These are phyloP conservation scores for Rhizodiscina lignyota DNA, from an alignment of 495 filamentous ascomycete species.

Conservation along the genomic window DNA sequence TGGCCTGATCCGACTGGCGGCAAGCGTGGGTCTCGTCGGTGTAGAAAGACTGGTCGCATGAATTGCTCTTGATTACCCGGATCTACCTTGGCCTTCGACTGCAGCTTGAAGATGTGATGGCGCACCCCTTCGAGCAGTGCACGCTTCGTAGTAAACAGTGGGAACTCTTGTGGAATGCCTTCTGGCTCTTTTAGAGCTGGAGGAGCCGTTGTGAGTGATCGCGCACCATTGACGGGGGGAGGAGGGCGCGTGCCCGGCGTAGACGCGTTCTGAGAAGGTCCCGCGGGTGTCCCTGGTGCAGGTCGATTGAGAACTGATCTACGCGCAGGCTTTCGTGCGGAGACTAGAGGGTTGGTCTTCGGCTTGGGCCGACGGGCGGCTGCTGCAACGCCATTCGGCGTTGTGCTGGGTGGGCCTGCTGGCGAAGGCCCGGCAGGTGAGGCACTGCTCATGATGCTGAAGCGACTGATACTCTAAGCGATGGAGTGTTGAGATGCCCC, in stretches of 20 bases:
- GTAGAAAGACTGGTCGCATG: slow-evolving; percentile 68
- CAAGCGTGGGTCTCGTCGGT: slow-evolving; percentile 75
- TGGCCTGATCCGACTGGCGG: slow-evolving; percentile 22
- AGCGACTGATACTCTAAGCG: too few species aligned
- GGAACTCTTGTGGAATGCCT: slow-evolving; percentile 42
- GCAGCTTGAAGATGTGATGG: slow-evolving; percentile 69
- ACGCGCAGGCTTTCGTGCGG: neutral
- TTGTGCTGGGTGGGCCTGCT: slow-evolving; percentile 5
- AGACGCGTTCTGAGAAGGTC: slow-evolving; percentile 5
- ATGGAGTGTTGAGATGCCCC: too few species aligned
- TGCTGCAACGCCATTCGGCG: slow-evolving; percentile 5
- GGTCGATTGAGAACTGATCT: neutral
- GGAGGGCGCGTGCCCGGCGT: too few species aligned
- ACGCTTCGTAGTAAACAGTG: slow-evolving; percentile 65
- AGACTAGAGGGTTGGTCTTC: neutral
- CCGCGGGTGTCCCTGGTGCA: neutral
- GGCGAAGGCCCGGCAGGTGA: slow-evolving; percentile 25
- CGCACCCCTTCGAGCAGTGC: slow-evolving; percentile 64
- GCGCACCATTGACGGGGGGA: too few species aligned
- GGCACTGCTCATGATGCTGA: slow-evolving; percentile 42
- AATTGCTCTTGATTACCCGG: slow-evolving; percentile 66
- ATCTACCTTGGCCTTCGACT: slow-evolving; percentile 47
- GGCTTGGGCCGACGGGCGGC: slow-evolving; percentile 1
- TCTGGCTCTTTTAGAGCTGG: slow-evolving; percentile 28
- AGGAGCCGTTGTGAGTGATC: too few species aligned